Conservation (phyloP, 164 flowering plant species). For the Paratinospora sagittata region DNA sequence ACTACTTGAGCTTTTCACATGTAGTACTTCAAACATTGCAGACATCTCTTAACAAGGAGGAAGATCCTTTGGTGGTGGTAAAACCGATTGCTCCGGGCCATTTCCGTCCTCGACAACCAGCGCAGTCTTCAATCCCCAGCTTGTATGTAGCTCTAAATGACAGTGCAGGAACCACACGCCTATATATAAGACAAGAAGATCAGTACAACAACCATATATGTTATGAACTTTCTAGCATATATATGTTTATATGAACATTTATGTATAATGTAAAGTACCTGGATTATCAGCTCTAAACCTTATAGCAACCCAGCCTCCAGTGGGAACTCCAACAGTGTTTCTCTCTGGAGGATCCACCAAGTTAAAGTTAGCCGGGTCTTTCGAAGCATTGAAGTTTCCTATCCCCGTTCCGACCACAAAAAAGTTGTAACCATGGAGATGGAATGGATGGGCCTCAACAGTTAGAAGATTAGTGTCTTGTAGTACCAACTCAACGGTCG, state of each 20-base stretch:
- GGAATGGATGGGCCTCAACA: slow-evolving; percentile 45
- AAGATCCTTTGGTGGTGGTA: slow-evolving; percentile 65
- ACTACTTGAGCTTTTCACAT: neutral
- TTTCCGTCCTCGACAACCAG: slow-evolving; percentile 57
- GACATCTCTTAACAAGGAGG: slow-evolving; percentile 38
- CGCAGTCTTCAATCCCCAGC: slow-evolving; percentile 62
- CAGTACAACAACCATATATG: neutral
- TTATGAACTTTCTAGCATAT: too few species aligned
- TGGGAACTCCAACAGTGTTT: slow-evolving; percentile 55
- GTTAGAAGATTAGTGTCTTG: slow-evolving; percentile 39
- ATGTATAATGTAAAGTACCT: slow-evolving; percentile 31
- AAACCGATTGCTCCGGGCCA: slow-evolving; percentile 30
- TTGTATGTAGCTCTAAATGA: slow-evolving; percentile 59
- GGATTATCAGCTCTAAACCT: slow-evolving; percentile 60
- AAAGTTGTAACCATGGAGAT: slow-evolving; percentile 48
- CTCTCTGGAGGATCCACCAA: slow-evolving; percentile 59
- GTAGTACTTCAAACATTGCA: neutral
- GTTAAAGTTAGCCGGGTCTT: slow-evolving; percentile 41
- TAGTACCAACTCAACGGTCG: slow-evolving; percentile 37
- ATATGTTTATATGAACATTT: too few species aligned
- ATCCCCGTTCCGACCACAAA: slow-evolving; percentile 41
- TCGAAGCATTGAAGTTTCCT: slow-evolving; percentile 34
- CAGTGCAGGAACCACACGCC: slow-evolving; percentile 82
- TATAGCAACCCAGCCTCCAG: slow-evolving; percentile 64
- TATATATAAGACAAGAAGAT: slow-evolving; percentile 3